These are phyloP conservation scores for Tephrocybe sp. DNA, from an alignment of 768 basidiomycete genomes.

Conservation along the genomic window DNA sequence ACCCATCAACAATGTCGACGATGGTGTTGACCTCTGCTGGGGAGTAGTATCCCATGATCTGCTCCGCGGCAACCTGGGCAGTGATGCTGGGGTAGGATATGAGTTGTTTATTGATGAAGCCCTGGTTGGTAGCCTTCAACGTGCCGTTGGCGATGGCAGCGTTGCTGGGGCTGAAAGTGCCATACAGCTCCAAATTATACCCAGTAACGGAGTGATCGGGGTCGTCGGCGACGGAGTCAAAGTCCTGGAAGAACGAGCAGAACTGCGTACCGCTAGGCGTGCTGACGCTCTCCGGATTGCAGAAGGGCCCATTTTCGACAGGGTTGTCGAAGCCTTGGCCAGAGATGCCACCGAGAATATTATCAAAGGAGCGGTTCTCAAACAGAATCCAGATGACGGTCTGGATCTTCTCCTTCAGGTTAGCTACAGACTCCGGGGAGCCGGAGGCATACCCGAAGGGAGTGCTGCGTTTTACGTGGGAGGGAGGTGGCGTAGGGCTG, in stretches of 20 bases:
- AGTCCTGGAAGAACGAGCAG: slow-evolving; percentile 20
- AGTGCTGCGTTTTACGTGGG: background rate
- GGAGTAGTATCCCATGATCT: slow-evolving; percentile 24
- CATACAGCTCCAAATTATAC: slow-evolving; percentile 24
- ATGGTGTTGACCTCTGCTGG: slow-evolving; percentile 23
- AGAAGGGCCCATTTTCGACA: slow-evolving; percentile 18
- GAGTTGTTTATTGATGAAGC: slow-evolving; percentile 24
- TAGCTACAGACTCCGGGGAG: background rate
- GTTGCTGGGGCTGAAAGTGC: slow-evolving; percentile 19
- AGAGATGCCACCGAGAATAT: slow-evolving; percentile 24
- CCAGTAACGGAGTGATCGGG: slow-evolving; percentile 26
- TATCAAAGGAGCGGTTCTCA: slow-evolving; percentile 31
- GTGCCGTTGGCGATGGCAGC: slow-evolving; percentile 8
- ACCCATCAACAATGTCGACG: slow-evolving; percentile 22
- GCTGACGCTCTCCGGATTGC: slow-evolving; percentile 23
- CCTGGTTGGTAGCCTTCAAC: slow-evolving; percentile 20
- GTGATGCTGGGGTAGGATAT: slow-evolving; percentile 18
- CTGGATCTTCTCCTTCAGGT: slow-evolving; percentile 13
- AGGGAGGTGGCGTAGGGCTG: background rate
- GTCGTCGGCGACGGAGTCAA: slow-evolving; percentile 22
- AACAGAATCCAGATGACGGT: slow-evolving; percentile 25
- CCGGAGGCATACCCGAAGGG: background rate
- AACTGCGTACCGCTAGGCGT: slow-evolving; percentile 16
- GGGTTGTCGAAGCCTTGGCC: slow-evolving; percentile 21
- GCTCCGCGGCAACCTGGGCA: slow-evolving; percentile 22